Conservation (phyloP, 2,329 filamentous ascomycete species). For the Trichoderma atroviride region DNA sequence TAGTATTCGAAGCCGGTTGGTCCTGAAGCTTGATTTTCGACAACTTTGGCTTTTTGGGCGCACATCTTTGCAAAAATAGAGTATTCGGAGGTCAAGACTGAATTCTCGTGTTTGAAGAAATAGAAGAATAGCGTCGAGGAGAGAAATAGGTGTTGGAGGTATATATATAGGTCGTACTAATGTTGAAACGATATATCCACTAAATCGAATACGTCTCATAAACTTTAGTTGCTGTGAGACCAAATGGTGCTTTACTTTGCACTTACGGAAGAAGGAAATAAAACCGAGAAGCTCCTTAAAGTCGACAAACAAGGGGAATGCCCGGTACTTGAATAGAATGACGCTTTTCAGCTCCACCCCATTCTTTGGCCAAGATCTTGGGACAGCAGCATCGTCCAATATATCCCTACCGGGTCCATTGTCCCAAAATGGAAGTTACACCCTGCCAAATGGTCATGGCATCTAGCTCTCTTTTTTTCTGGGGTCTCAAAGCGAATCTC, state of each 20-base stretch:
- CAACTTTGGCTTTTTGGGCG: background rate
- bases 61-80: background rate
- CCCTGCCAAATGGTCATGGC: background rate
- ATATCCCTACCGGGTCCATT: background rate
- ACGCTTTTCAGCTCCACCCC: background rate
- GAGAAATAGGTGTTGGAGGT: background rate
- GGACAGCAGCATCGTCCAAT: background rate
- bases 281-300: background rate
- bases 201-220: background rate
- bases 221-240: background rate
- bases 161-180: background rate
- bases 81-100: background rate
- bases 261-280: background rate
- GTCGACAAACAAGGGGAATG: background rate
- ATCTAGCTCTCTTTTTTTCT: background rate
- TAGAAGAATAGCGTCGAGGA: background rate
- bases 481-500: background rate
- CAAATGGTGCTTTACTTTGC: background rate
- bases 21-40: background rate
- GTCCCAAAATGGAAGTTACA: constrained; percentile 10
- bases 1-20: background rate
- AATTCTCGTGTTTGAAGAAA: background rate
- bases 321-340: background rate
- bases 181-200: background rate
- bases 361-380: background rate